phyloP scores from a whole-genome alignment of 176 grass and related monocot genomes.

The Triticum timopheevii region DNA sequence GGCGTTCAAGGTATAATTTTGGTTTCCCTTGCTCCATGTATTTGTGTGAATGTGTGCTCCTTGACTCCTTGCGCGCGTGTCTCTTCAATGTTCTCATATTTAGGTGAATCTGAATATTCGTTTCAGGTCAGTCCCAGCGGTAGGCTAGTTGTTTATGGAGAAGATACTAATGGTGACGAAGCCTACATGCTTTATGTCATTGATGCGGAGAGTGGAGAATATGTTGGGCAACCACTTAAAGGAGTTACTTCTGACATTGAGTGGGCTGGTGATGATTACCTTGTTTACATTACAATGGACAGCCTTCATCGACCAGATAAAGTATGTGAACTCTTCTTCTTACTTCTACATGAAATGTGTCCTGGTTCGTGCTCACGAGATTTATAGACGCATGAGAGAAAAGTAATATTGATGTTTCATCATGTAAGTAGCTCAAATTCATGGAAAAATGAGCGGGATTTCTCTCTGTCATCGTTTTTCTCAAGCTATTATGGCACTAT shows the following conservation, averaged over 20 bases:
- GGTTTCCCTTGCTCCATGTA: neutral
- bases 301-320: constrained; percentile 81
- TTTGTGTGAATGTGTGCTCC: neutral
- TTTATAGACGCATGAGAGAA: neutral
- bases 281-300: constrained; percentile 92
- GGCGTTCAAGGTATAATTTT: constrained; percentile 60
- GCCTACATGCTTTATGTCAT: constrained; percentile 82
- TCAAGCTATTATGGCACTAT: neutral
- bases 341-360: constrained; percentile 1
- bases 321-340: constrained; percentile 38
- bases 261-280: constrained; percentile 76
- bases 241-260: constrained; percentile 70
- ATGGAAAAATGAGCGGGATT: neutral
- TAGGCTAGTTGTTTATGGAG: constrained; percentile 77
- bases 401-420: neutral
- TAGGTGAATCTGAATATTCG: neutral
- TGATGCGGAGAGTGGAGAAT: constrained; percentile 58
- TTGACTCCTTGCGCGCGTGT: neutral
- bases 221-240: constrained; percentile 62
- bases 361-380: neutral
- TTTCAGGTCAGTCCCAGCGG: constrained; percentile 84
- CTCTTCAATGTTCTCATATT: constrained; percentile 9
- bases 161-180: constrained; percentile 92
- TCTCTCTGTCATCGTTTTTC: neutral
- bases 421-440: neutral